A percentile compares a stretch with the other conserved stretches of the same genome.
These are phyloP conservation scores for Polytrichum commune DNA, from an alignment of 225 moss, liverwort and hornwort genomes.

Conservation along the genomic window DNA sequence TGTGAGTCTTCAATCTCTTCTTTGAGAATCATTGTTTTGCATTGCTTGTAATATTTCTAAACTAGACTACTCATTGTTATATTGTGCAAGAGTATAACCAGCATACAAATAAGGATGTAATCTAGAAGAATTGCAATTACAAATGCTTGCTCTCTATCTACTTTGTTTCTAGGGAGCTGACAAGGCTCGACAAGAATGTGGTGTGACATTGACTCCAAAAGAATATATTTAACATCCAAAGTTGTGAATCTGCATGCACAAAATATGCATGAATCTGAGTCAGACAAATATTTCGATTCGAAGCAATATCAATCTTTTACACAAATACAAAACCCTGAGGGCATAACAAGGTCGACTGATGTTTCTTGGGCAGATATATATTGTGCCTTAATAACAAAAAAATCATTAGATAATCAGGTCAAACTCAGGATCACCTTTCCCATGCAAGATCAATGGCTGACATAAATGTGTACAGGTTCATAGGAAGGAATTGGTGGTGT, in stretches of 20 bases:
- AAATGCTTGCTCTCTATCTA: too few species aligned
- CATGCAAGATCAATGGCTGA: conserved; percentile 74
- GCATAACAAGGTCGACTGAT: neutral
- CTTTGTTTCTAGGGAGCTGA: conserved; percentile 43
- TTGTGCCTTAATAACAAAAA: conserved; percentile 7
- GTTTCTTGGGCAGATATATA: neutral
- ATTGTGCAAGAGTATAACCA: too few species aligned
- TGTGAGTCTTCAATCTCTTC: too few species aligned
- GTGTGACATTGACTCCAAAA: conserved; percentile 89
- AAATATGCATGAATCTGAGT: neutral
- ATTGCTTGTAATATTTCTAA: too few species aligned
- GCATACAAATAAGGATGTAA: too few species aligned
- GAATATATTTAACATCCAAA: conserved; percentile 86
- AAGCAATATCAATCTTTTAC: neutral
- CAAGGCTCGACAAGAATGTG: conserved; percentile 65
- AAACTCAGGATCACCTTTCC: conserved; percentile 49
- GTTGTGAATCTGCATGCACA: conserved; percentile 65
- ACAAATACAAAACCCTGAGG: neutral
- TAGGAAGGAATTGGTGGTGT: conserved; percentile 77
- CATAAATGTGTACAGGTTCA: conserved; percentile 71
- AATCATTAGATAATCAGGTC: neutral
- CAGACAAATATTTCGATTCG: neutral
- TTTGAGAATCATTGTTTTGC: too few species aligned
- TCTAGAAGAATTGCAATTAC: too few species aligned
- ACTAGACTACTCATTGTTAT: too few species aligned